Conservation (phyloP, 371 early-diverging fungal species). For the Mortierella sp. region DNA sequence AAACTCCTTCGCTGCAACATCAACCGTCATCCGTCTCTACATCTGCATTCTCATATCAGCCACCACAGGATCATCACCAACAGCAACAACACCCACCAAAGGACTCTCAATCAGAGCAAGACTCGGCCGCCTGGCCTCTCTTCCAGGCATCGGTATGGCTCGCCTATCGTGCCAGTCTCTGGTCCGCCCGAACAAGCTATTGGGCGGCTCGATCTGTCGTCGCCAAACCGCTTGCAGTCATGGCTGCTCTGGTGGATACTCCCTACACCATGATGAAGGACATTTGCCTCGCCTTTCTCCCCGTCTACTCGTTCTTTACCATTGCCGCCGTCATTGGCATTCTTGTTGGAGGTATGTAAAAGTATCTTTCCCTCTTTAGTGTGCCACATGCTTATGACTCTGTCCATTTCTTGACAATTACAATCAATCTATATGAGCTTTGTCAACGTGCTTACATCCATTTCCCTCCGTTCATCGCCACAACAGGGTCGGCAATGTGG, state of each 20-base stretch:
- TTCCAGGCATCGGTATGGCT: not conserved
- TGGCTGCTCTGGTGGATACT: constrained; percentile 18
- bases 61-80: not conserved
- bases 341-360: constrained; percentile 43
- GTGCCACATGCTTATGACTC: too few relatives aligned
- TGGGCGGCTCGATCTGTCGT: constrained; percentile 1
- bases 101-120: not conserved
- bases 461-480: not conserved
- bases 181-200: constrained; percentile 12
- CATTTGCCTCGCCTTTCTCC: constrained; percentile 42
- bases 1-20: not conserved
- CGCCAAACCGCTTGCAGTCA: constrained; percentile 14
- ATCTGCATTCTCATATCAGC: not conserved
- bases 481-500: constrained; percentile 33
- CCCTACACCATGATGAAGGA: constrained; percentile 35
- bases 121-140: not conserved
- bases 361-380: too few relatives aligned
- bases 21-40: not conserved
- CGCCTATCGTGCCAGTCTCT: not conserved
- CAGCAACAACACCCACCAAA: not conserved
- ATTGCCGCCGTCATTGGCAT: constrained; percentile 45
- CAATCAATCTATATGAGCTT: not conserved
- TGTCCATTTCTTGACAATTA: too few relatives aligned
- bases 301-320: constrained; percentile 48
- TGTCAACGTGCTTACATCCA: constrained; percentile 3